Percentiles rank a stretch among this genome's conserved stretches.
Conservation (phyloP, 306 rosid species). For the Vigna nakashimae region DNA sequence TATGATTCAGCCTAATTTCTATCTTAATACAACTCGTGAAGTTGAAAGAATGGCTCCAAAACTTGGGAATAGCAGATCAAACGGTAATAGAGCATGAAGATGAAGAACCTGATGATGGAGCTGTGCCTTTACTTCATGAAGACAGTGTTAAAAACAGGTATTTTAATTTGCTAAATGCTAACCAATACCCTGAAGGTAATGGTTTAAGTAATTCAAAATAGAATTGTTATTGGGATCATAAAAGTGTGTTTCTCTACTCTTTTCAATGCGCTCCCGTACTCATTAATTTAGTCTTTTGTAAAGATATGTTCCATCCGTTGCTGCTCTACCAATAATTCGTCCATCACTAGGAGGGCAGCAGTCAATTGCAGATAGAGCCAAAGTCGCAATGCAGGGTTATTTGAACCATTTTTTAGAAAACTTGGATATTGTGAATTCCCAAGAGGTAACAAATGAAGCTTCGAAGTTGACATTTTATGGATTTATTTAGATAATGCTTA, state of each 20-base stretch:
- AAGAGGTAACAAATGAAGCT: slow-evolving; percentile 63
- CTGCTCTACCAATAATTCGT: slow-evolving; percentile 83
- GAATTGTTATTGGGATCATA: too few species aligned
- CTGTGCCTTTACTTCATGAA: slow-evolving; percentile 71
- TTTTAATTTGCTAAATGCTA: neutral
- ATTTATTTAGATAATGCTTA: slow-evolving; percentile 25
- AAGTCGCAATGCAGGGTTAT: slow-evolving; percentile 87
- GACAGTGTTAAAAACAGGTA: slow-evolving; percentile 76
- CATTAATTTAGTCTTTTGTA: slow-evolving; percentile 30
- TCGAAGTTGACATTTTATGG: slow-evolving; percentile 18
- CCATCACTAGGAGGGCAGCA: slow-evolving; percentile 84
- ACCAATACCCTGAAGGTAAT: too few species aligned
- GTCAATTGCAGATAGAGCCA: slow-evolving; percentile 75
- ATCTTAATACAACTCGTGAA: slow-evolving; percentile 39
- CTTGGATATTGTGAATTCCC: slow-evolving; percentile 85
- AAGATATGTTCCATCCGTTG: slow-evolving; percentile 87
- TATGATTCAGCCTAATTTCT: slow-evolving; percentile 28
- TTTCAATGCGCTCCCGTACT: neutral
- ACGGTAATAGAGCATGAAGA: slow-evolving; percentile 73
- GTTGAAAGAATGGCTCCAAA: slow-evolving; percentile 97
- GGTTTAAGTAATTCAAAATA: too few species aligned
- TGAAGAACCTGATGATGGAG: slow-evolving; percentile 87
- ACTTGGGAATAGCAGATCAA: slow-evolving; percentile 84
- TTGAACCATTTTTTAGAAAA: slow-evolving; percentile 84
- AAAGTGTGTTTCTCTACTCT: too few species aligned